Percentiles rank a stretch among this genome's conserved stretches.
Evolutionary conservation across 1,284 basidiomycete genomes (phyloP).

Genomic region (Ustilago loliicola): DNA sequence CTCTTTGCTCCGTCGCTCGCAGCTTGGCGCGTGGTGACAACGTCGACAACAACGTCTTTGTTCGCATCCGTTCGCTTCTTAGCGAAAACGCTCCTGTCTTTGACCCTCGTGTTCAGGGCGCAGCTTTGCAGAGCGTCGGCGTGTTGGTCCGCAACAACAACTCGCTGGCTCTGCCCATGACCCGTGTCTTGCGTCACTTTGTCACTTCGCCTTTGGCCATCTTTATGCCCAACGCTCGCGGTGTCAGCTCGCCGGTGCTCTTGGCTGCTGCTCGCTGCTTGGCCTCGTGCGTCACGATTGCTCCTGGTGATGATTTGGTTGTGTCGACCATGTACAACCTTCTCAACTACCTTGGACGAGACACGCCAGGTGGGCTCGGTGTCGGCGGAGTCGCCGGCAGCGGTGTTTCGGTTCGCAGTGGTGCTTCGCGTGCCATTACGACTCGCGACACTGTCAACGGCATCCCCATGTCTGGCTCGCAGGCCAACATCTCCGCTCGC

Average conservation of each 20-base stretch:
- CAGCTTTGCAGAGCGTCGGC: slow-evolving; percentile 83
- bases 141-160: slow-evolving; percentile 88
- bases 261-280: slow-evolving; percentile 89
- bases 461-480: slow-evolving; percentile 41
- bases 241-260: slow-evolving; percentile 80
- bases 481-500: slow-evolving; percentile 54
- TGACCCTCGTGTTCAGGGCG: slow-evolving; percentile 85
- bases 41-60: slow-evolving; percentile 78
- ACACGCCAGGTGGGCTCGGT: slow-evolving; percentile 72
- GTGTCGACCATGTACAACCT: slow-evolving; percentile 97
- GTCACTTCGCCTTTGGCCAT: slow-evolving; percentile 88
- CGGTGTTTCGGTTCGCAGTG: slow-evolving; percentile 73
- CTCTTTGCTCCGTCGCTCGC: slow-evolving; percentile 83
- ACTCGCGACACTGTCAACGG: slow-evolving; percentile 45
- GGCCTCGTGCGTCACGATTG: slow-evolving; percentile 86
- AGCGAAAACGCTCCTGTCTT: slow-evolving; percentile 84
- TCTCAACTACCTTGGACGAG: slow-evolving; percentile 89
- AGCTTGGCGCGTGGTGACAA: slow-evolving; percentile 71
- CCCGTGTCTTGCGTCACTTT: slow-evolving; percentile 85
- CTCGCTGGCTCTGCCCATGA: slow-evolving; percentile 81
- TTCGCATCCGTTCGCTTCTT: slow-evolving; percentile 80
- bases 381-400: slow-evolving; percentile 72
- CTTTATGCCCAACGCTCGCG: slow-evolving; percentile 76
- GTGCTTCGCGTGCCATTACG: slow-evolving; percentile 70
- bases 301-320: slow-evolving; percentile 88